These are phyloP conservation scores for Blastocystis sp. DNA, from an alignment of 352 stramenopile genomes.

Conservation along the genomic window DNA sequence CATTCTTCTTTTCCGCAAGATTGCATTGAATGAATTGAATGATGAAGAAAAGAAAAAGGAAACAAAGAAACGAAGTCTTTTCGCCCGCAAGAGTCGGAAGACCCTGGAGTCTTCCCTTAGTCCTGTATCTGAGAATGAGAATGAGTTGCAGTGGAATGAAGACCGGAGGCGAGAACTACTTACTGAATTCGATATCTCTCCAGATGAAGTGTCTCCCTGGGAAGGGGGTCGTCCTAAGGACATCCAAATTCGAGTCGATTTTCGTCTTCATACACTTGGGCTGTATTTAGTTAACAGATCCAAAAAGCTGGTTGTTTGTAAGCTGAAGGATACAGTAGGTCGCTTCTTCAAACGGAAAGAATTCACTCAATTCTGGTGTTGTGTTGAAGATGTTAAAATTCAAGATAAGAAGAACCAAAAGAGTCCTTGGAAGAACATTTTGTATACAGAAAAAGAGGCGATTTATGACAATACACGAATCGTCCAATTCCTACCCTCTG, in stretches of 20 bases:
- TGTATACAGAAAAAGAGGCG: conserved; percentile 24
- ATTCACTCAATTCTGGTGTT: background rate
- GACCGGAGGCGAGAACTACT: background rate
- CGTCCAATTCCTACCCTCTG: background rate
- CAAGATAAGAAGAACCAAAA: background rate
- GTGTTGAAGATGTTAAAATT: background rate
- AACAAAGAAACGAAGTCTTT: background rate
- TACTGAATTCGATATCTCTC: conserved; percentile 13
- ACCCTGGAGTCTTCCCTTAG: background rate
- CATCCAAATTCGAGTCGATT: conserved; percentile 3
- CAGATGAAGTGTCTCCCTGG: conserved; percentile 27
- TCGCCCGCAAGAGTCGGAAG: background rate
- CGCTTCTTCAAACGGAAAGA: conserved; percentile 34
- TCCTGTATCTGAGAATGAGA: background rate
- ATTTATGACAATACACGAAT: background rate
- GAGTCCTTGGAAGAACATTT: conserved; percentile 1
- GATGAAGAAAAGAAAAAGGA: conserved; percentile 7
- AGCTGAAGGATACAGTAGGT: background rate
- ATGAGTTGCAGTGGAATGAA: background rate
- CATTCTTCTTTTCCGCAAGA: conserved; percentile 36
- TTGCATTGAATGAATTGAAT: conserved; percentile 4
- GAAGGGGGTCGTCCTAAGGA: conserved; percentile 12
- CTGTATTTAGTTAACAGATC: background rate
- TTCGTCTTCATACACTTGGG: conserved; percentile 7
- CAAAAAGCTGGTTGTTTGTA: background rate